Conservation (phyloP, 1,284 basidiomycete species). For the Cutaneotrichosporon sp. region DNA sequence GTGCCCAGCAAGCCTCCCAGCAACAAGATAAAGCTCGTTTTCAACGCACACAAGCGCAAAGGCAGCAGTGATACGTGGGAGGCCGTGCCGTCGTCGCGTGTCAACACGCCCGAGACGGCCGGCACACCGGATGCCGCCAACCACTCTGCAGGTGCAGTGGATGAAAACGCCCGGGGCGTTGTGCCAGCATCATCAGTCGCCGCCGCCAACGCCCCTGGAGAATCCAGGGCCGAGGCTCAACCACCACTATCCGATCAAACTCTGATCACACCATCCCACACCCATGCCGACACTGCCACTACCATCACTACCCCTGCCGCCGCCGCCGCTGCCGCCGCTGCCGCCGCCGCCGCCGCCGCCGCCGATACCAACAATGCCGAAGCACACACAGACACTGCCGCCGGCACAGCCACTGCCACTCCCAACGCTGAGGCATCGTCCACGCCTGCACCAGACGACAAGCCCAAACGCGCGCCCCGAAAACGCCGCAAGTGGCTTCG, state of each 20-base stretch:
- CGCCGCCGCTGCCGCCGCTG: not conserved
- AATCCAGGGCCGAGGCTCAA: not conserved
- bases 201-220: not conserved
- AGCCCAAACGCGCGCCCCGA: constrained; percentile 25
- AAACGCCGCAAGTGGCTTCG: constrained; percentile 39
- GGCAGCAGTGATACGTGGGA: not conserved
- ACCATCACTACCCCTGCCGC: not conserved
- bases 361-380: not conserved
- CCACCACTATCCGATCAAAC: not conserved
- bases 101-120: not conserved
- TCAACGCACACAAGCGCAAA: constrained; percentile 2
- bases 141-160: not conserved
- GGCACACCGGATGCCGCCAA: not conserved
- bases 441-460: constrained; percentile 3
- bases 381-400: not conserved
- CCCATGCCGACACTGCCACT: not conserved
- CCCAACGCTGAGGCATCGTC: not conserved
- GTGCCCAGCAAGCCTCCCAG: not conserved
- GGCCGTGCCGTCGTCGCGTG: not conserved
- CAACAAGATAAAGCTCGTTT: constrained; percentile 2
- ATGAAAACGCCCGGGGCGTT: not conserved
- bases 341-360: not conserved
- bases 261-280: not conserved
- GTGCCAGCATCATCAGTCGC: not conserved
- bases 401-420: not conserved